Evolutionary conservation across 2,329 filamentous ascomycete species (phyloP).

Genomic region (Aspergillus tamarii): DNA sequence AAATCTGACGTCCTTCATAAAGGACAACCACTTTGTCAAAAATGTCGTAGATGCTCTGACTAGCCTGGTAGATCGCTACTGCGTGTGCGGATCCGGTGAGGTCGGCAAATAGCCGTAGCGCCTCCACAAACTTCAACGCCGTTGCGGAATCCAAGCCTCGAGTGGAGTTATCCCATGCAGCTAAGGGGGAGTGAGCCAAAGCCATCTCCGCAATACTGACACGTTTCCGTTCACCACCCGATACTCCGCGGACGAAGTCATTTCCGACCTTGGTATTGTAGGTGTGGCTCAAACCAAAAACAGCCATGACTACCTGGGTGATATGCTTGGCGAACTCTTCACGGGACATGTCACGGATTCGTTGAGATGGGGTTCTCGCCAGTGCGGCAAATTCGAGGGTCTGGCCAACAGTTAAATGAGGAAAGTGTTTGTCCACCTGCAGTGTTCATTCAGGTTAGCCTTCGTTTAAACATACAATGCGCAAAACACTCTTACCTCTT

Average conservation of each 20-base stretch:
- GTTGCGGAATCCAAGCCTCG: constrained; percentile 54
- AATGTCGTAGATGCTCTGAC: constrained; percentile 46
- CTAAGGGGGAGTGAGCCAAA: constrained; percentile 47
- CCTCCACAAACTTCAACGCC: constrained; percentile 56
- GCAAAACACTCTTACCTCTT: constrained; percentile 47
- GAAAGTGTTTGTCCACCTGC: constrained; percentile 76
- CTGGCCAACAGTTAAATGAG: constrained; percentile 66
- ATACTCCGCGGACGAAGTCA: constrained; percentile 62
- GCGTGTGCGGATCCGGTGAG: constrained; percentile 49
- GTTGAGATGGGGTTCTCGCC: constrained; percentile 54
- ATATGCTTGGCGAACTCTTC: constrained; percentile 45
- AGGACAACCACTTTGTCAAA: constrained; percentile 73
- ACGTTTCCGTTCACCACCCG: constrained; percentile 62
- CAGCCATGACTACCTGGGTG: constrained; percentile 48
- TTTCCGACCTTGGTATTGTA: constrained; percentile 50
- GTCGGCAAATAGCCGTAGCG: constrained; percentile 51
- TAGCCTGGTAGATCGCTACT: constrained; percentile 56
- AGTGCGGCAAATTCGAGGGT: constrained; percentile 75
- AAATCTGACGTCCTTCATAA: constrained; percentile 75
- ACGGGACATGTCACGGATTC: constrained; percentile 32
- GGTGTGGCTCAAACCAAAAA: constrained; percentile 51
- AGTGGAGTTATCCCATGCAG: constrained; percentile 49
- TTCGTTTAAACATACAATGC: not conserved
- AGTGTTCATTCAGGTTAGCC: constrained; percentile 27
- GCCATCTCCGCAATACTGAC: constrained; percentile 61